Evolutionary conservation across 129 eudicot species (phyloP).

Genomic region (Rutidosis leptorrhynchoides): DNA sequence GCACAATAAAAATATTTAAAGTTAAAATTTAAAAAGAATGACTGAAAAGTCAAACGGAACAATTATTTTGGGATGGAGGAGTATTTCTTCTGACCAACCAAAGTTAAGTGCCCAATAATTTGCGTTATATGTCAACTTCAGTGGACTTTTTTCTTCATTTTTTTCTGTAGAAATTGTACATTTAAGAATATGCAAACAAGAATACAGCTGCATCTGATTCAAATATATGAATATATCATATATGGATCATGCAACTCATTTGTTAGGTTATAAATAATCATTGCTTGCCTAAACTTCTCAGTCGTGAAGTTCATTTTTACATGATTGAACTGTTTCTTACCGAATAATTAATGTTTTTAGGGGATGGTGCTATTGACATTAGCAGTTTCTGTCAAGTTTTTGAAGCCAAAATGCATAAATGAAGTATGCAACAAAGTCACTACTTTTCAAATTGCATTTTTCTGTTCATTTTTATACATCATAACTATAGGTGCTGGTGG

Average conservation of each 20-base stretch:
- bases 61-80: too few species aligned
- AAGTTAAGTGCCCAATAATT: slow-evolving; percentile 17
- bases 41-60: too few species aligned
- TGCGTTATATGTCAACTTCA: slow-evolving; percentile 30
- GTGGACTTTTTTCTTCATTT: slow-evolving; percentile 7
- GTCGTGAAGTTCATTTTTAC: slow-evolving; percentile 2
- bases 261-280: slow-evolving; percentile 1
- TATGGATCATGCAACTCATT: not conserved
- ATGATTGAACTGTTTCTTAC: slow-evolving; percentile 11
- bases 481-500: slow-evolving; percentile 93
- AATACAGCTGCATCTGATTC: not conserved
- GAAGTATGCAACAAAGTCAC: slow-evolving; percentile 73
- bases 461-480: slow-evolving; percentile 73
- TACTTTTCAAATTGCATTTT: slow-evolving; percentile 58
- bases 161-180: not conserved
- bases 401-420: slow-evolving; percentile 66
- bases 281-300: not conserved
- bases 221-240: not conserved
- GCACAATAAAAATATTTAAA: too few species aligned
- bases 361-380: slow-evolving; percentile 85
- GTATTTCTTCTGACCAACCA: slow-evolving; percentile 25
- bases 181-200: slow-evolving; percentile 4
- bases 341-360: slow-evolving; percentile 34
- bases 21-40: too few species aligned
- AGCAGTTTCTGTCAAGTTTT: slow-evolving; percentile 66